Percentiles rank a stretch among this genome's conserved stretches.
These are phyloP conservation scores for Nitzschia sp. DNA, from an alignment of 108 stramenopile genomes.

Conservation along the genomic window DNA sequence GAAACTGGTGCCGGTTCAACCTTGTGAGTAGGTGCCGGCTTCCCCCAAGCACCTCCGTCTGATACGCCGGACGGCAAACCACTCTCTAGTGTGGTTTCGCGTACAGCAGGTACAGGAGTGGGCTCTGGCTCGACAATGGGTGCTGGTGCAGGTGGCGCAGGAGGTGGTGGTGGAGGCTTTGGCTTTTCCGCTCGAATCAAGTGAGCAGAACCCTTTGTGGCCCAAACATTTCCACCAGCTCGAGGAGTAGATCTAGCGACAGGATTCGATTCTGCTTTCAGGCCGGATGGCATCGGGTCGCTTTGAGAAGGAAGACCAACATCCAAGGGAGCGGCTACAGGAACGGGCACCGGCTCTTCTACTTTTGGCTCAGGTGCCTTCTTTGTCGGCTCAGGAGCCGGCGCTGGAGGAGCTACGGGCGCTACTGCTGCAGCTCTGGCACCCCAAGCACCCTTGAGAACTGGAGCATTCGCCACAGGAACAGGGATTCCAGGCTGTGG, in stretches of 20 bases:
- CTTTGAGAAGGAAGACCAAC: slow-evolving; percentile 23
- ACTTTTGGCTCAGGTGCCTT: slow-evolving; percentile 6
- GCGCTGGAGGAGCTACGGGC: slow-evolving; percentile 29
- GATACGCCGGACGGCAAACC: slow-evolving; percentile 14
- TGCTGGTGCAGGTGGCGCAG: slow-evolving; percentile 34
- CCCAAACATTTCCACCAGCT: slow-evolving; percentile 83
- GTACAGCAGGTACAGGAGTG: background rate
- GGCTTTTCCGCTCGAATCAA: slow-evolving; percentile 76
- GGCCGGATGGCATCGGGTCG: slow-evolving; percentile 61
- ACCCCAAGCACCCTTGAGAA: slow-evolving; percentile 71
- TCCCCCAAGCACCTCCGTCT: slow-evolving; percentile 11
- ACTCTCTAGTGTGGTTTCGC: slow-evolving; percentile 19
- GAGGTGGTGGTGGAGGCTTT: slow-evolving; percentile 42
- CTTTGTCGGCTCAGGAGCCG: slow-evolving; percentile 7
- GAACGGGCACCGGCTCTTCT: slow-evolving; percentile 11
- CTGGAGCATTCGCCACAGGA: slow-evolving; percentile 46
- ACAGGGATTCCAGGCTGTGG: slow-evolving; percentile 41
- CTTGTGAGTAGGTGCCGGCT: slow-evolving; percentile 8
- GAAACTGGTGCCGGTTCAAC: slow-evolving; percentile 22
- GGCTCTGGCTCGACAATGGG: slow-evolving; percentile 7
- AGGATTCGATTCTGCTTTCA: slow-evolving; percentile 8
- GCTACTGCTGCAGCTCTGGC: slow-evolving; percentile 33
- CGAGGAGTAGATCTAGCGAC: slow-evolving; percentile 27
- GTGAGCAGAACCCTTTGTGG: slow-evolving; percentile 84
- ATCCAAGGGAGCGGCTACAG: slow-evolving; percentile 38